phyloP scores from a whole-genome alignment of 495 filamentous ascomycete species.

The Daldinia concentrica region DNA sequence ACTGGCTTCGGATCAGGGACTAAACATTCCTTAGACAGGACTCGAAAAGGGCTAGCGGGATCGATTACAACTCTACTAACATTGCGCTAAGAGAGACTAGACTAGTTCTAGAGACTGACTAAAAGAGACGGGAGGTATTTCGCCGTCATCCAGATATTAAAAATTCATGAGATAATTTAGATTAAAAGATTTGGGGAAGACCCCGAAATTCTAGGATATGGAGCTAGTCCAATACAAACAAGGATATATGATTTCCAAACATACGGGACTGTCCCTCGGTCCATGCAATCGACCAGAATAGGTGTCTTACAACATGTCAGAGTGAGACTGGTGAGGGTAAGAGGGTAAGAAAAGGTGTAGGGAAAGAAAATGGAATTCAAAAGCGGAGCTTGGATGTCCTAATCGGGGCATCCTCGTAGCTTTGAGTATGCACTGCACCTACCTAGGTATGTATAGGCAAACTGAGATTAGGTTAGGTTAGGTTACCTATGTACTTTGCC shows the following conservation, averaged over 20 bases:
- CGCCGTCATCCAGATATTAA: slow-evolving; percentile 38
- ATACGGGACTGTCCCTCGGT: slow-evolving; percentile 24
- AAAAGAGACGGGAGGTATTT: slow-evolving; percentile 38
- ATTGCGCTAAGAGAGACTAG: slow-evolving; percentile 22
- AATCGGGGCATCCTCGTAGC: slow-evolving; percentile 11
- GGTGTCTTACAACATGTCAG: slow-evolving; percentile 13
- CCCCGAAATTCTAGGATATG: slow-evolving; percentile 31
- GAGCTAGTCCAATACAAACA: slow-evolving; percentile 16
- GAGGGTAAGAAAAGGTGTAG: not conserved
- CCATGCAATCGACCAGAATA: slow-evolving; percentile 26
- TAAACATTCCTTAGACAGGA: slow-evolving; percentile 21
- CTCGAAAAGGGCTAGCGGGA: slow-evolving; percentile 23
- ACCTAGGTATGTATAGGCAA: no score
- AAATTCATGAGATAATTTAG: slow-evolving; percentile 28
- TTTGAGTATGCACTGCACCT: not conserved
- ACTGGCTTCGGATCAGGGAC: slow-evolving; percentile 30
- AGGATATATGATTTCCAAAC: slow-evolving; percentile 25
- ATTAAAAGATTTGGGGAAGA: slow-evolving; percentile 31
- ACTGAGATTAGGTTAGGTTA: no score
- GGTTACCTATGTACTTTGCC: no score
- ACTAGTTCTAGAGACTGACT: slow-evolving; percentile 19
- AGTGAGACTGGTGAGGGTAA: slow-evolving; percentile 2
- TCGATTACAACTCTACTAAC: slow-evolving; percentile 25
- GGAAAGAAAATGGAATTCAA: slow-evolving; percentile 23
- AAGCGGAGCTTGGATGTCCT: slow-evolving; percentile 27